A percentile compares a stretch with the other conserved stretches of the same genome.
Evolutionary conservation across 257 asterid species (phyloP).

Genomic region (Eucommia ulmoides): DNA sequence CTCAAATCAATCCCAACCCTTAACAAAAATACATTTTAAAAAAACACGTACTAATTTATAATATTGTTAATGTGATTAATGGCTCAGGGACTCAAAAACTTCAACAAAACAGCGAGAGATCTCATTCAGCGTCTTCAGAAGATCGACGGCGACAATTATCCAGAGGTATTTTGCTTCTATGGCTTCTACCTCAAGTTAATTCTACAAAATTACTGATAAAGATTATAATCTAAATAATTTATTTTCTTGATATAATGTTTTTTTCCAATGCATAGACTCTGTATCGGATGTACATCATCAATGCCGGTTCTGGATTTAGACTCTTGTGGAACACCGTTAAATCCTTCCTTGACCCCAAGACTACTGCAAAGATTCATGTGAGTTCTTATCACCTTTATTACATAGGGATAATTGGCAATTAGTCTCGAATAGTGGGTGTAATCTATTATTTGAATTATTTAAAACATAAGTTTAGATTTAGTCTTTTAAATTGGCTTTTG

Average conservation of each 20-base stretch:
- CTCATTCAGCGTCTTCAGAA: conserved; percentile 82
- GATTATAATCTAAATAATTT: too few relatives aligned
- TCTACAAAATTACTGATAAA: too few relatives aligned
- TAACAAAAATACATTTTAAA: too few relatives aligned
- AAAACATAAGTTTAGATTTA: too few relatives aligned
- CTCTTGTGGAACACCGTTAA: conserved; percentile 93
- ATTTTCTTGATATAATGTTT: not conserved
- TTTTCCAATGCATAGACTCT: conserved; percentile 41
- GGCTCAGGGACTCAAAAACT: conserved; percentile 73
- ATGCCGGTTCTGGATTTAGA: conserved; percentile 96
- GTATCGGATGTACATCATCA: conserved; percentile 88
- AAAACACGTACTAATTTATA: too few relatives aligned
- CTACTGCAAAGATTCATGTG: conserved; percentile 90
- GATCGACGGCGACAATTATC: conserved; percentile 88
- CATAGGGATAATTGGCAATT: too few relatives aligned
- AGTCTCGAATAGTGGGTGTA: too few relatives aligned
- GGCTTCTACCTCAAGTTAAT: not conserved
- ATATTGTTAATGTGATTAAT: not conserved
- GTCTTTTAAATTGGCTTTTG: too few relatives aligned
- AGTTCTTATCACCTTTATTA: conserved; percentile 8
- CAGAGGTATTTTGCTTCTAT: conserved; percentile 45
- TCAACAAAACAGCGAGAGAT: conserved; percentile 83
- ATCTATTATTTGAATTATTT: too few relatives aligned
- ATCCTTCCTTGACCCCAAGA: conserved; percentile 94
- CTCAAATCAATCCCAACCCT: too few relatives aligned